Evolutionary conservation across 805 yeast species (phyloP), one percentile per base, ranked within the genome.

Genomic region (Myxozyma sirexii): DNA sequence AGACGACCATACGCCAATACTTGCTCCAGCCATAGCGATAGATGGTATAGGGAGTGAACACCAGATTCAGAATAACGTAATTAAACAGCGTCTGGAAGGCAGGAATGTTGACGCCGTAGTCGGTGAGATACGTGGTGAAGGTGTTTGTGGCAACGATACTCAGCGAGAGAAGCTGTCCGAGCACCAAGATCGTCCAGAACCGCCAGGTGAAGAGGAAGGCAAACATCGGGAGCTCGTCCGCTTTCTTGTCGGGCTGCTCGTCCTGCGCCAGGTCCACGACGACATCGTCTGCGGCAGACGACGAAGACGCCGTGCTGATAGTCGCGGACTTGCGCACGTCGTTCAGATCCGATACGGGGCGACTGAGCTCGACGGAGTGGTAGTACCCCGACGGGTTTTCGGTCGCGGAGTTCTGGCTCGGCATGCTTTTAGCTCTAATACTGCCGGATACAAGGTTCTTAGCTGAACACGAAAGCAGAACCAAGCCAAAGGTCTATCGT

Each of bases 21-120:
- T 70, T 70, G 59, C 71, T 72, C 61, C 72, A 70, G 2, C 80
- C 81, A 54, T 71, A 59, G 39, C 69, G 65, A 67, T 76, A 77
- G 49, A 76, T 65, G 45, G 78, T 74, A 58, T 71, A 74, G 24
- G 79, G 75, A 26, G 75, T 71, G 68, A 75, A 77, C 17, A 78
- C 64, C 15, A 76, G 42, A 33, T 73, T 71, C 59, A 77, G 63
- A 51, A 76, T 39, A 15, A 70, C 75, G 59, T 77, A 77, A 69
- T 75, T 75, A 70, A 77, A 74, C 56, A 77, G 62, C 29, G 77
- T 70, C 69, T 77, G 80, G 62, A 77, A 73, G 4, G 80, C 79
- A n/a, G 80, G 81, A 61, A 77, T 72, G 15, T 75, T 68, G 58
- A 75, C 72, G 6, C 76, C 77, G 13, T 69, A 69, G 44, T 74